These are phyloP conservation scores for Podospora didyma DNA, from an alignment of 495 filamentous ascomycete species.

Conservation along the genomic window DNA sequence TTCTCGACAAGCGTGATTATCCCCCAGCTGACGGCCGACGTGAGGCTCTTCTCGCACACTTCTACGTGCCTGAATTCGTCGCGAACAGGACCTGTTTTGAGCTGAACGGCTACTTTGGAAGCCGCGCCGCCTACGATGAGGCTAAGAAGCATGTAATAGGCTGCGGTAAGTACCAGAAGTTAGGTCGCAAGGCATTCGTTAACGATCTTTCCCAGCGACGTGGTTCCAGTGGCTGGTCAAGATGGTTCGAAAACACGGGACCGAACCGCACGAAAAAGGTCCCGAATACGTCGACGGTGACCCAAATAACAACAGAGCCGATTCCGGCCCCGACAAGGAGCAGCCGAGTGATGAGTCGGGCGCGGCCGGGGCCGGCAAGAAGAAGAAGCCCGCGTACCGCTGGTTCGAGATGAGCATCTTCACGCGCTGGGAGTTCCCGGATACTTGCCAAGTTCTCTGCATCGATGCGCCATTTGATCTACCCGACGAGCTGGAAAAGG, in stretches of 20 bases:
- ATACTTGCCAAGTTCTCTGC: slow-evolving; percentile 13
- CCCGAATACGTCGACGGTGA: slow-evolving; percentile 11
- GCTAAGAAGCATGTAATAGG: neutral
- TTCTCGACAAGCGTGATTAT: slow-evolving; percentile 12
- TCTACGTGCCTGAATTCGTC: slow-evolving; percentile 21
- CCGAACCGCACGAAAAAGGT: slow-evolving; percentile 5
- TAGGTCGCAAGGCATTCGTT: neutral
- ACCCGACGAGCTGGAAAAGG: neutral
- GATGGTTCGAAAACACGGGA: slow-evolving; percentile 17
- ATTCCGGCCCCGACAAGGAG: too few relatives aligned
- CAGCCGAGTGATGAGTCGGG: too few relatives aligned
- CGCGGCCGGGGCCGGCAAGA: neutral
- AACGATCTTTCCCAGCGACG: slow-evolving; percentile 9
- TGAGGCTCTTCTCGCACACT: slow-evolving; percentile 13
- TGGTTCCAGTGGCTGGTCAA: slow-evolving; percentile 20
- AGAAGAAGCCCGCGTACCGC: slow-evolving; percentile 2
- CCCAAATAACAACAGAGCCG: neutral
- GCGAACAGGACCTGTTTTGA: slow-evolving; percentile 21
- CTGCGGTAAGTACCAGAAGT: slow-evolving; percentile 3
- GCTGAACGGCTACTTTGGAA: slow-evolving; percentile 22
- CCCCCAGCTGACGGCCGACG: slow-evolving; percentile 4
- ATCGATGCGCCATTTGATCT: slow-evolving; percentile 15
- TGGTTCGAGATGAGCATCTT: slow-evolving; percentile 25
- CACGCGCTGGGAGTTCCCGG: slow-evolving; percentile 14
- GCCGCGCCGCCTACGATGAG: slow-evolving; percentile 8